phyloP scores from a whole-genome alignment of 768 basidiomycete species.

The Lentinula aciculospora region DNA sequence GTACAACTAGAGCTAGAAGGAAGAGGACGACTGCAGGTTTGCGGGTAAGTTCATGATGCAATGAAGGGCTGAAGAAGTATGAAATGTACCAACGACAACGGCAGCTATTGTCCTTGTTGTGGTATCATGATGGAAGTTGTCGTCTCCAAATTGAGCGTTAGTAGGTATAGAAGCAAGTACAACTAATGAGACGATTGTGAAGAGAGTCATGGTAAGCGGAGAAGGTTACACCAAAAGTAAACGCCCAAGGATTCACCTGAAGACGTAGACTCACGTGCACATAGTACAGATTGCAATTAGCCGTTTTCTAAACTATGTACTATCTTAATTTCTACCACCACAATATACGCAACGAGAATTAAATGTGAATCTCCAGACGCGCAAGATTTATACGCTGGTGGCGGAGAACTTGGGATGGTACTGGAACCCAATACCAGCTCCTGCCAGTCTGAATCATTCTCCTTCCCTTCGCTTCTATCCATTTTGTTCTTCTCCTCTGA shows the following conservation, averaged over 20 bases:
- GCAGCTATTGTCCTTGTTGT: background rate
- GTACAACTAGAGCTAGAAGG: background rate
- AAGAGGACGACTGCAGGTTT: background rate
- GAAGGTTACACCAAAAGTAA: background rate
- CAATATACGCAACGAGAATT: no score
- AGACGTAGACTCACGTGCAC: background rate
- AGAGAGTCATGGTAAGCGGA: background rate
- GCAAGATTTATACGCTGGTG: no score
- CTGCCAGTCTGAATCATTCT: no score
- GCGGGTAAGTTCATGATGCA: background rate
- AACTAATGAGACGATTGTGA: background rate
- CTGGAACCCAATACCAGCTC: no score
- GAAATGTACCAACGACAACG: background rate
- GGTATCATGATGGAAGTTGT: background rate
- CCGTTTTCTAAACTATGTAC: no score
- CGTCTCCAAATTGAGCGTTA: background rate
- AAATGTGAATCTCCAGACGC: no score
- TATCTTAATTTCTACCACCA: no score
- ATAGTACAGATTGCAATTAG: no score
- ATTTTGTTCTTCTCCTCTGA: no score
- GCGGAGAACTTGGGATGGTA: no score
- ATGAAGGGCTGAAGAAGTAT: background rate
- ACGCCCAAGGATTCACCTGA: background rate
- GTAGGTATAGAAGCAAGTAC: background rate
- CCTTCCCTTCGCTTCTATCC: no score